Conservation (phyloP, 2,329 filamentous ascomycete species). For the Sarocladium brachiariae region DNA sequence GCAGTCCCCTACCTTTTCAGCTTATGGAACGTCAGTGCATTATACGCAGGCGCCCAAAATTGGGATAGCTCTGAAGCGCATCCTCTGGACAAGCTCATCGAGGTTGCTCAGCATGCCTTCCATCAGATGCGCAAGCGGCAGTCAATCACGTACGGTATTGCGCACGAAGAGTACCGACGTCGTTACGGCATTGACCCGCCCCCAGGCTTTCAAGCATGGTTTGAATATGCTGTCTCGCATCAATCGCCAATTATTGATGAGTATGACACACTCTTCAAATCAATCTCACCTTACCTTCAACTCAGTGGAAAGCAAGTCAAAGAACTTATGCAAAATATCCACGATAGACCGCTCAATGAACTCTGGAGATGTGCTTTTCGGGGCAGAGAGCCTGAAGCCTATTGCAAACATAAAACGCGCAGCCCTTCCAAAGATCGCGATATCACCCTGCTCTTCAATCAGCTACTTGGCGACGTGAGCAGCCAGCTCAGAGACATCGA, state of each 20-base stretch:
- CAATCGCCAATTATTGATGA: conserved; percentile 42
- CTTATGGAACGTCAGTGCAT: conserved; percentile 16
- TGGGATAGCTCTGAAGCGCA: conserved; percentile 19
- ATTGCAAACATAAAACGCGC: conserved; percentile 24
- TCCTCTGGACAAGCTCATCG: conserved; percentile 28
- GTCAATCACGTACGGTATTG: conserved; percentile 29
- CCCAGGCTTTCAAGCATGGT: conserved; percentile 40
- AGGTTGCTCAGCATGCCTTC: conserved; percentile 23
- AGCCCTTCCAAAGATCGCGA: conserved; percentile 26
- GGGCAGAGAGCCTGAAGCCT: conserved; percentile 18
- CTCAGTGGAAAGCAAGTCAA: conserved; percentile 28
- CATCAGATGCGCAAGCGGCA: conserved; percentile 26
- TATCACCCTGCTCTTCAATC: conserved; percentile 24
- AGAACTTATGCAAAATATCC: conserved; percentile 20
- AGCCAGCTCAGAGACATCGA: conserved; percentile 28
- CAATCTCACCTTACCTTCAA: conserved; percentile 33
- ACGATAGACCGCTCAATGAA: conserved; percentile 21
- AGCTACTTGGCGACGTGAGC: conserved; percentile 18
- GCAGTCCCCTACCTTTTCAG: conserved; percentile 25
- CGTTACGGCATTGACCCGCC: conserved; percentile 38
- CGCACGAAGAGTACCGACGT: conserved; percentile 33
- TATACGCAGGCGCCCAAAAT: conserved; percentile 12
- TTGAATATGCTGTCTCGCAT: conserved; percentile 30
- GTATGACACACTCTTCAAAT: conserved; percentile 36
- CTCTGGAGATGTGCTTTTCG: conserved; percentile 30